phyloP scores from a whole-genome alignment of 2,329 filamentous ascomycete species.

The Rasamsonia emersonii region DNA sequence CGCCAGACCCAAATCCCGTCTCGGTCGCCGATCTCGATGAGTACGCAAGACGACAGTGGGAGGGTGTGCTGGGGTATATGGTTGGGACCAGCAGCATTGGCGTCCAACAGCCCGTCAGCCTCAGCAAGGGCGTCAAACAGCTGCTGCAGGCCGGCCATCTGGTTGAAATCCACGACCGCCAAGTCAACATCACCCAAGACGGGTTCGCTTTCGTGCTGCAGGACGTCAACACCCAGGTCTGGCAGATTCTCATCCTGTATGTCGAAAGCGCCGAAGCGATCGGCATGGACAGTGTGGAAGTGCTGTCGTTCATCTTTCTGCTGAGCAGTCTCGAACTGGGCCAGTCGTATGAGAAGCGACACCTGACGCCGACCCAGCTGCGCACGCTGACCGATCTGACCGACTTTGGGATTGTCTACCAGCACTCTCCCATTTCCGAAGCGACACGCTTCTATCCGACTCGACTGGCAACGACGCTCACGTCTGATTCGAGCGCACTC shows the following conservation, averaged over 20 bases:
- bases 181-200: constrained; percentile 74
- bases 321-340: constrained; percentile 89
- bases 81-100: constrained; percentile 51
- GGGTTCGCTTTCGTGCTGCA: constrained; percentile 94
- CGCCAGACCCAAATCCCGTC: constrained; percentile 54
- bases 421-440: constrained; percentile 31
- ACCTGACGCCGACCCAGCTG: constrained; percentile 69
- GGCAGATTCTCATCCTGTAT: constrained; percentile 89
- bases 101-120: constrained; percentile 40
- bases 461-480: constrained; percentile 85
- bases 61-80: constrained; percentile 91
- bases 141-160: constrained; percentile 73
- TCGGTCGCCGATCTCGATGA: constrained; percentile 68
- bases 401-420: constrained; percentile 88
- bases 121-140: constrained; percentile 73
- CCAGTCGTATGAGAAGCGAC: constrained; percentile 77
- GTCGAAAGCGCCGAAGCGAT: constrained; percentile 71
- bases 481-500: constrained; percentile 63
- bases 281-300: constrained; percentile 80
- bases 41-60: constrained; percentile 85
- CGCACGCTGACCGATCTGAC: constrained; percentile 86
- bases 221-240: constrained; percentile 93
- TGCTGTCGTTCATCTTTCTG: constrained; percentile 92
- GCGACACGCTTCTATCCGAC: constrained; percentile 70
- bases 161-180: constrained; percentile 53